Evolutionary conservation across 176 grass and related monocot genomes (phyloP), one percentile per base, ranked within the genome.

Genomic region (Panicum miliaceum): DNA sequence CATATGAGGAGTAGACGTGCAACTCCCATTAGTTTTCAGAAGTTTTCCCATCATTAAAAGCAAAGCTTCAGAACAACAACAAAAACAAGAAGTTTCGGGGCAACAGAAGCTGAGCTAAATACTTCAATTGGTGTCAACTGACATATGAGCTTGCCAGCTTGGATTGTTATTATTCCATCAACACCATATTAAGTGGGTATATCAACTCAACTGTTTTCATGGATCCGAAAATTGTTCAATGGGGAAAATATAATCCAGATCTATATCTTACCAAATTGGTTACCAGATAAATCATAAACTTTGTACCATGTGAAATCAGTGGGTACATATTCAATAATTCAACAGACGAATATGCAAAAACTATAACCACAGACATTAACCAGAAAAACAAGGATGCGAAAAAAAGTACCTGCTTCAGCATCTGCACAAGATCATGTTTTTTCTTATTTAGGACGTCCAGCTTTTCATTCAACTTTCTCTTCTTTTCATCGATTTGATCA

Each of bases 381-480:
- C 9, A 68, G 18, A 82, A 73, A 76, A 88, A 79, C 2, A 65
- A 68, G 45, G 37, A 20, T 52, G 25, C 13, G 16, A 64, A 12
- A 81, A 80, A 40, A 25, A 64, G 76, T 92, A 98, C 96, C 91
- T 96, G 96, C 90, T 99, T 99, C 79, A 99, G 81, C 96, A 99
- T 96, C 89, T 96, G 96, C 53, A 99, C 96, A 58, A 99, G 96
- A 69, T 95, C 90, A 34, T 99, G 96, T 40, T 99, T 99, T 71
- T 95, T 99, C 84, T 92, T 90, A 48, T 93, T 96, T 61, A 99
- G 68, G 15, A 76, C 73, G 12, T 90, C 90, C 35, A 99, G 84
- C 51, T 96, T 94, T 38, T 92, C 91, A 25, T 87, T 90, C 73
- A 99, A 69, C 45, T 94, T 88, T 66, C 5, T 87, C 72, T 95